phyloP scores from a whole-genome alignment of 495 filamentous ascomycete species.

The Hyaloscypha variabilis region DNA sequence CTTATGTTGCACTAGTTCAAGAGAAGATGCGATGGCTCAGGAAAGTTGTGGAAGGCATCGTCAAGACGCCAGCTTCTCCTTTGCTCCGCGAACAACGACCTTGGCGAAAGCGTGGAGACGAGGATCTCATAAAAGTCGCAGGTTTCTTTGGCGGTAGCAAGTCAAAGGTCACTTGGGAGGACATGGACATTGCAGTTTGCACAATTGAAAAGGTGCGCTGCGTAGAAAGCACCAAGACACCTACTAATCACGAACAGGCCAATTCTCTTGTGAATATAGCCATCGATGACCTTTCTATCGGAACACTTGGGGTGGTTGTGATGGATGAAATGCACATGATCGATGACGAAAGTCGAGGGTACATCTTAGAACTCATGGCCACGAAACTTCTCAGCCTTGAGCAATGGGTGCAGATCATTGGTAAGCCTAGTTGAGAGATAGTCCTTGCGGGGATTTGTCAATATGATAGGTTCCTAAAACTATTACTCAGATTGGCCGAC shows the following conservation, averaged over 20 bases:
- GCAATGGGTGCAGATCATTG: conserved; percentile 72
- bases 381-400: conserved; percentile 75
- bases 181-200: conserved; percentile 80
- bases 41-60: conserved; percentile 66
- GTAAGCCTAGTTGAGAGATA: background rate
- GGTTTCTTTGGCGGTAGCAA: conserved; percentile 79
- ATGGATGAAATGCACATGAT: conserved; percentile 86
- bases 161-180: conserved; percentile 65
- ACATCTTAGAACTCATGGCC: conserved; percentile 78
- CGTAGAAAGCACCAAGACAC: conserved; percentile 10
- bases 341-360: conserved; percentile 77
- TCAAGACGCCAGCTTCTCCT: conserved; percentile 41
- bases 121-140: conserved; percentile 60
- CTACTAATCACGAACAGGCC: conserved; percentile 52
- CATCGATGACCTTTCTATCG: conserved; percentile 71
- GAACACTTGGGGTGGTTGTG: conserved; percentile 67
- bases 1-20: conserved; percentile 82
- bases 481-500: background rate
- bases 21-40: conserved; percentile 81
- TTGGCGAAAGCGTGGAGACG: conserved; percentile 47
- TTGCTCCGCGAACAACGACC: conserved; percentile 29
- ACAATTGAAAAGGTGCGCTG: conserved; percentile 77
- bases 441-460: background rate
- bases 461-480: background rate
- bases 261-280: conserved; percentile 78